Evolutionary conservation across 257 asterid species (phyloP).

Genomic region (Cruciata laevipes): DNA sequence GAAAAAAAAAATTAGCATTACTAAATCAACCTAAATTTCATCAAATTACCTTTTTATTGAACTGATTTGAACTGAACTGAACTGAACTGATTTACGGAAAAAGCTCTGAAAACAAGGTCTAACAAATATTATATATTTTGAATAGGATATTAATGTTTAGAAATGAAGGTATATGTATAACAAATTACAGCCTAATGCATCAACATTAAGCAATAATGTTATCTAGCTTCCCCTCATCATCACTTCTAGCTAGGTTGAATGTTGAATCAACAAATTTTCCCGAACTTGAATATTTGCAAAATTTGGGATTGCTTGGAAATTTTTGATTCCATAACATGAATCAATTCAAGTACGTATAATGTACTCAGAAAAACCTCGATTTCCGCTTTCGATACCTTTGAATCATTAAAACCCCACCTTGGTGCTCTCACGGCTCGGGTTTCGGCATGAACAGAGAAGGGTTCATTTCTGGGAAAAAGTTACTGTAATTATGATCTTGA

Average conservation of each 20-base stretch:
- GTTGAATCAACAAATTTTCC: too few relatives aligned
- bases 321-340: neutral
- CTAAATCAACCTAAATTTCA: too few relatives aligned
- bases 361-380: neutral
- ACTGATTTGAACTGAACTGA: too few relatives aligned
- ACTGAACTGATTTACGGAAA: too few relatives aligned
- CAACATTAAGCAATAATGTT: neutral
- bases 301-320: neutral
- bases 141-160: too few relatives aligned
- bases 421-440: constrained; percentile 16
- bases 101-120: too few relatives aligned
- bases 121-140: too few relatives aligned
- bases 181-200: neutral
- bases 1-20: too few relatives aligned
- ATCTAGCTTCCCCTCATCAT: neutral
- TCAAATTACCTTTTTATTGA: too few relatives aligned
- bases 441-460: constrained; percentile 20
- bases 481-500: constrained; percentile 12
- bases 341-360: neutral
- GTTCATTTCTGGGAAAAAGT: constrained; percentile 14
- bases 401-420: too few relatives aligned
- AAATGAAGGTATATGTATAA: neutral
- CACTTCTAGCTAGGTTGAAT: neutral
- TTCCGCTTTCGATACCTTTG: neutral
- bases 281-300: neutral